Evolutionary conservation across 306 rosid genomes (phyloP).

Genomic region (Cotoneaster glaucophyllus): DNA sequence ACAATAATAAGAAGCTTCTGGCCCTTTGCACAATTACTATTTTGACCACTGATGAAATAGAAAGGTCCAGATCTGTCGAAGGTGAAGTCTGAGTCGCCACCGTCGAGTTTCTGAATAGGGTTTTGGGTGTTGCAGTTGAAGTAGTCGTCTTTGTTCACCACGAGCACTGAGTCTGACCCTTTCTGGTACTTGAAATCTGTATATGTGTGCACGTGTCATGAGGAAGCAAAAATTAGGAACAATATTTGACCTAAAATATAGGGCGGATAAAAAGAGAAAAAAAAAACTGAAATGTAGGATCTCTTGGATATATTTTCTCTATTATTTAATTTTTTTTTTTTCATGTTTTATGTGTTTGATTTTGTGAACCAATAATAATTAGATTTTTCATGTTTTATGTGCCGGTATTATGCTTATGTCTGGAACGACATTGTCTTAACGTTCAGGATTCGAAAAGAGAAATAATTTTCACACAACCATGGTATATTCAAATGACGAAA

Average conservation of each 20-base stretch:
- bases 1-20: conserved; percentile 61
- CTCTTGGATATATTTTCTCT: neutral
- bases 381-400: neutral
- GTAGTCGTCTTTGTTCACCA: conserved; percentile 61
- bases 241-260: neutral
- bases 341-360: neutral
- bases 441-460: neutral
- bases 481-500: no score
- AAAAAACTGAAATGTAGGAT: neutral
- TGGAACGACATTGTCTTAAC: neutral
- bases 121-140: conserved; percentile 52
- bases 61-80: conserved; percentile 61
- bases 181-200: conserved; percentile 66
- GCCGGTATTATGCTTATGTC: no score
- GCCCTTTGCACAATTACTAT: conserved; percentile 55
- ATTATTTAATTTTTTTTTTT: neutral
- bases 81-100: conserved; percentile 52
- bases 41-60: conserved; percentile 60
- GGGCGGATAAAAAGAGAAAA: neutral
- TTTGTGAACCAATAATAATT: no score
- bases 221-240: neutral
- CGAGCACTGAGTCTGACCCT: conserved; percentile 63
- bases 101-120: conserved; percentile 55
- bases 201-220: neutral
- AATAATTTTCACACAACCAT: neutral